phyloP scores from a whole-genome alignment of 2,329 filamentous ascomycete species.

The Pseudogymnoascus sp. region DNA sequence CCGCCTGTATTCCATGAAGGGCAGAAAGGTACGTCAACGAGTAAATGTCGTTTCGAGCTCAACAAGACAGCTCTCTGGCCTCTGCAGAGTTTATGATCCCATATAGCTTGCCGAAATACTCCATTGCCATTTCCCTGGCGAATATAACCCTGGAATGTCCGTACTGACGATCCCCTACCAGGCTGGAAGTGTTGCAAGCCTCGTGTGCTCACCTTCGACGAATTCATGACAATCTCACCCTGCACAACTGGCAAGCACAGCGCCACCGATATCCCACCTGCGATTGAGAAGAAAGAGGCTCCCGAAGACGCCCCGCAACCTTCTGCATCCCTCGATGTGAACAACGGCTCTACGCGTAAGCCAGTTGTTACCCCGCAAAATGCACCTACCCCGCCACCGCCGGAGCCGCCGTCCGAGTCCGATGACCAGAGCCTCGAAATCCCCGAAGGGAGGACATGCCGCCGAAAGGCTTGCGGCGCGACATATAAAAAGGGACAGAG shows the following conservation, averaged over 20 bases:
- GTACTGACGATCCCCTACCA: constrained; percentile 30
- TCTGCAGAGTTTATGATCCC: not conserved
- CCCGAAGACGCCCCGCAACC: constrained; percentile 31
- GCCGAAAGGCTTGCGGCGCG: constrained; percentile 64
- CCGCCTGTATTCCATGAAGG: constrained; percentile 95
- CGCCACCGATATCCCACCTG: constrained; percentile 64
- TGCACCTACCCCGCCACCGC: constrained; percentile 33
- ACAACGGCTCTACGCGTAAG: constrained; percentile 40
- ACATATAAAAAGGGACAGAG: constrained; percentile 52
- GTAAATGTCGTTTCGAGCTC: constrained; percentile 6
- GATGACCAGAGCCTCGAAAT: constrained; percentile 72
- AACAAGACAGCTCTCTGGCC: not conserved
- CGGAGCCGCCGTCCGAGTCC: constrained; percentile 71
- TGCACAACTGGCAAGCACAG: constrained; percentile 92
- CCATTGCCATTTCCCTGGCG: not conserved
- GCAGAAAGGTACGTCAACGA: constrained; percentile 69
- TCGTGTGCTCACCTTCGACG: constrained; percentile 92
- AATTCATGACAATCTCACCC: constrained; percentile 86
- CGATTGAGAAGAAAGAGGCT: constrained; percentile 49
- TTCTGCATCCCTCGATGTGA: constrained; percentile 25
- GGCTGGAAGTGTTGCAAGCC: constrained; percentile 99
- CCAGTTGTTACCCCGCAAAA: constrained; percentile 37
- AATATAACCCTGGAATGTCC: constrained; percentile 7
- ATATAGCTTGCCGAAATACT: constrained; percentile 11
- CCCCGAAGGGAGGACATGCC: constrained; percentile 65